These are phyloP conservation scores for Coemansia sp. DNA, from an alignment of 192 early-diverging fungal species.

Conservation along the genomic window DNA sequence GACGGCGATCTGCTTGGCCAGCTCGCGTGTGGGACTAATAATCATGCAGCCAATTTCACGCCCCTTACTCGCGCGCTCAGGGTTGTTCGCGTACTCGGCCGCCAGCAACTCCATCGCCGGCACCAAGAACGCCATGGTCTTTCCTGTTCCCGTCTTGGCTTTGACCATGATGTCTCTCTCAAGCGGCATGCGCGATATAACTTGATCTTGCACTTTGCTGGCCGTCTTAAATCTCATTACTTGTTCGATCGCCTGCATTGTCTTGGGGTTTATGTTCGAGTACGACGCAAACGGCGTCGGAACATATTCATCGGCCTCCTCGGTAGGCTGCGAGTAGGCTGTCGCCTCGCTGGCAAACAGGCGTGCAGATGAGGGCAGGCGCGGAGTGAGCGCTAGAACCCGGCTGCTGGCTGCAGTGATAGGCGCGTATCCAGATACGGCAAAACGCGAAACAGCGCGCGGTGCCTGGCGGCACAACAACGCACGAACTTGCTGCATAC, in stretches of 20 bases:
- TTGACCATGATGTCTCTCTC: slow-evolving; percentile 84
- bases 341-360: slow-evolving; percentile 29
- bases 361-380: neutral
- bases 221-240: slow-evolving; percentile 75
- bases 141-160: slow-evolving; percentile 97
- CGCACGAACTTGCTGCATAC: slow-evolving; percentile 29
- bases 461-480: slow-evolving; percentile 15
- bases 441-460: slow-evolving; percentile 19
- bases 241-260: slow-evolving; percentile 58
- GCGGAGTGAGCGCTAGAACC: neutral
- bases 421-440: neutral
- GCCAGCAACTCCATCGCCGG: slow-evolving; percentile 78
- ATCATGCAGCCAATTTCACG: slow-evolving; percentile 67
- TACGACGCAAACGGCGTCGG: slow-evolving; percentile 60
- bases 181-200: slow-evolving; percentile 70
- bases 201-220: slow-evolving; percentile 82
- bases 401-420: slow-evolving; percentile 7
- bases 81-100: slow-evolving; percentile 62
- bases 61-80: slow-evolving; percentile 49
- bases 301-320: slow-evolving; percentile 22
- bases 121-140: slow-evolving; percentile 93
- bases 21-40: slow-evolving; percentile 88
- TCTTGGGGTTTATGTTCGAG: slow-evolving; percentile 36
- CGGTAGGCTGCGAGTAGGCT: slow-evolving; percentile 7
- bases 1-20: slow-evolving; percentile 79